phyloP scores from a whole-genome alignment of 2,329 filamentous ascomycete genomes.

The Sclerotinia nivalis region DNA sequence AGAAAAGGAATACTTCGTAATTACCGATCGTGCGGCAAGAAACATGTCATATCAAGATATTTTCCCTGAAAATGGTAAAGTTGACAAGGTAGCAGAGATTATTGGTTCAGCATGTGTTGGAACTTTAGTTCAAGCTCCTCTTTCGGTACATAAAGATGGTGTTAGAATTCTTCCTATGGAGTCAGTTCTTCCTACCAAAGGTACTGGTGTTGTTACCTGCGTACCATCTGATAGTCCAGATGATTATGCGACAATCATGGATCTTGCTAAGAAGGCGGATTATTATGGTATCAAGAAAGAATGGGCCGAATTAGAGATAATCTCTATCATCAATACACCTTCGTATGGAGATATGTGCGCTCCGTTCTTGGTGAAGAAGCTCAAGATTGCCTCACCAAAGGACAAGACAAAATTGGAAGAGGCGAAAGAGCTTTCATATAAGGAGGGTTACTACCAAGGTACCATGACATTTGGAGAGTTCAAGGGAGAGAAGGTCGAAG shows the following conservation, averaged over 20 bases:
- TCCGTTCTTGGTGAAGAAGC: constrained; percentile 78
- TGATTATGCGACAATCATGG: constrained; percentile 85
- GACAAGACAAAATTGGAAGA: constrained; percentile 87
- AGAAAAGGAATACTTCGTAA: constrained; percentile 78
- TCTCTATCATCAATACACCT: constrained; percentile 87
- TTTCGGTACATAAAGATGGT: constrained; percentile 80
- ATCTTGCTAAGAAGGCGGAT: constrained; percentile 91
- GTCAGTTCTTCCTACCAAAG: constrained; percentile 86
- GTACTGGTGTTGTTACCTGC: constrained; percentile 93
- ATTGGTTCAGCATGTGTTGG: constrained; percentile 80
- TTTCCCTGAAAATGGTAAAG: constrained; percentile 74
- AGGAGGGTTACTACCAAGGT: constrained; percentile 96
- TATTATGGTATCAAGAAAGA: constrained; percentile 97
- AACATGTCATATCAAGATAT: constrained; percentile 97
- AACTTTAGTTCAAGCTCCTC: constrained; percentile 83
- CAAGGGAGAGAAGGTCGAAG: constrained; percentile 81
- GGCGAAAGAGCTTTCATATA: constrained; percentile 95
- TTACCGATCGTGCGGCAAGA: constrained; percentile 78
- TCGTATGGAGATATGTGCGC: constrained; percentile 84
- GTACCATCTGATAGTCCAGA: constrained; percentile 96
- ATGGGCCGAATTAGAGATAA: constrained; percentile 88
- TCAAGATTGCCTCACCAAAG: constrained; percentile 97
- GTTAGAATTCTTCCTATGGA: constrained; percentile 96
- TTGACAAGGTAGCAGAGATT: constrained; percentile 73
- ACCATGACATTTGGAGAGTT: constrained; percentile 85